These are phyloP conservation scores for Nicotiana knightiana DNA, from an alignment of 257 asterid species.

Conservation along the genomic window DNA sequence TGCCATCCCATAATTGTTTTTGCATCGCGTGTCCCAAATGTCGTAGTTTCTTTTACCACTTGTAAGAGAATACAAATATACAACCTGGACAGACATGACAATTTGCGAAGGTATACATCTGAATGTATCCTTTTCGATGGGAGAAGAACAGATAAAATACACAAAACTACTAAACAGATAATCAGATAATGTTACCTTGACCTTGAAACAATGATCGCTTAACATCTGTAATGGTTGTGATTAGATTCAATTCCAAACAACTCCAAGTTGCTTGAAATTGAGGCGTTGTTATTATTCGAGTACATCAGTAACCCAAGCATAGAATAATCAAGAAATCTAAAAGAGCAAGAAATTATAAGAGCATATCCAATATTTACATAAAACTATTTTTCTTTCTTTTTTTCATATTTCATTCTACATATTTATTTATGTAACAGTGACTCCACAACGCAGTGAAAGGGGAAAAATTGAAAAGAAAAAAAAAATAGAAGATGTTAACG, in stretches of 20 bases:
- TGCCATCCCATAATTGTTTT: background rate
- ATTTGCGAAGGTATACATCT: background rate
- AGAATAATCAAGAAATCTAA: background rate
- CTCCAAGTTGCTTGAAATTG: background rate
- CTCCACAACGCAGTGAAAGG: constrained; percentile 24
- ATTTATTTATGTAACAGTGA: constrained; percentile 65
- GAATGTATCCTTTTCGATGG: background rate
- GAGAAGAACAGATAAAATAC: background rate
- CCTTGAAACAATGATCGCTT: background rate
- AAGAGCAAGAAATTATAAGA: background rate
- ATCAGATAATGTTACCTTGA: background rate
- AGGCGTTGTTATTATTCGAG: background rate
- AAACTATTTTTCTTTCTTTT: constrained; percentile 9
- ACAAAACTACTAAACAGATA: background rate
- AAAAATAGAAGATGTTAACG: background rate
- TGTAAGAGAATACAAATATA: background rate
- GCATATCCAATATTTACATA: constrained; percentile 26
- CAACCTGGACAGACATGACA: background rate
- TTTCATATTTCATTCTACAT: constrained; percentile 25
- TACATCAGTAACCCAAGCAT: background rate
- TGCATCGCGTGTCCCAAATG: background rate
- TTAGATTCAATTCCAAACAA: background rate
- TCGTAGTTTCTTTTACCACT: background rate
- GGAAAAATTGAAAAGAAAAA: background rate
- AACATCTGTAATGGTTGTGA: background rate